These are phyloP conservation scores for Teunomyces gatunensis DNA, from an alignment of 805 yeast species.

Conservation along the genomic window DNA sequence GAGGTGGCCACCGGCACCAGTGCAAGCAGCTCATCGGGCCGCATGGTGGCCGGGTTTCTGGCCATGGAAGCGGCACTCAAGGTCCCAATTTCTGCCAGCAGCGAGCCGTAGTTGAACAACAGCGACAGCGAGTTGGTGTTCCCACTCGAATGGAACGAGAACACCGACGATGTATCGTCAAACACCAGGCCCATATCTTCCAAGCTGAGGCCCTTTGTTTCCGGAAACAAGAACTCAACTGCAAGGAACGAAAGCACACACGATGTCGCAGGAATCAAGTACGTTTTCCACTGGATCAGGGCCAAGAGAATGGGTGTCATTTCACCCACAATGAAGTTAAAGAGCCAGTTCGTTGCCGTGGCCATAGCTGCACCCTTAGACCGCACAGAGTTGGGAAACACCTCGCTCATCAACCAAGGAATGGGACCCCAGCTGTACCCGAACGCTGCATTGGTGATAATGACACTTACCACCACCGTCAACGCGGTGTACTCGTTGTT, in stretches of 20 bases:
- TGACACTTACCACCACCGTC: conserved; percentile 71
- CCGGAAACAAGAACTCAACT: conserved; percentile 77
- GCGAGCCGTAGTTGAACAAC: conserved; percentile 3
- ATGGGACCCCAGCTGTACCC: conserved; percentile 95
- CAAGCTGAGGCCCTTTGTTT: conserved; percentile 81
- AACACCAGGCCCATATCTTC: conserved; percentile 93
- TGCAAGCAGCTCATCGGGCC: not conserved
- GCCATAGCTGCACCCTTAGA: conserved; percentile 89
- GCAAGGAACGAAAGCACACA: conserved; percentile 72
- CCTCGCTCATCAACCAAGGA: conserved; percentile 88
- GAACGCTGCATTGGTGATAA: conserved; percentile 77
- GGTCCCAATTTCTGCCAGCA: conserved; percentile 1
- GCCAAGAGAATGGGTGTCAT: conserved; percentile 85
- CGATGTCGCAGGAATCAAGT: conserved; percentile 75
- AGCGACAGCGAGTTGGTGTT: conserved; percentile 3
- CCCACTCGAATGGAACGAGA: conserved; percentile 39
- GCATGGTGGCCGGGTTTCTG: not conserved
- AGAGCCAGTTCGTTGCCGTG: conserved; percentile 91
- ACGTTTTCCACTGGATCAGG: conserved; percentile 72
- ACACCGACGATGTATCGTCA: conserved; percentile 54
- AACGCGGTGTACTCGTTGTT: conserved; percentile 53
- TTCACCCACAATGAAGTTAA: conserved; percentile 89
- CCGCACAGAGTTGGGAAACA: conserved; percentile 78
- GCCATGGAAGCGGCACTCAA: not conserved
- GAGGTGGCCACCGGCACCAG: not conserved